Evolutionary conservation across 2,329 filamentous ascomycete species (phyloP).

Genomic region (Simplicillium sp.): DNA sequence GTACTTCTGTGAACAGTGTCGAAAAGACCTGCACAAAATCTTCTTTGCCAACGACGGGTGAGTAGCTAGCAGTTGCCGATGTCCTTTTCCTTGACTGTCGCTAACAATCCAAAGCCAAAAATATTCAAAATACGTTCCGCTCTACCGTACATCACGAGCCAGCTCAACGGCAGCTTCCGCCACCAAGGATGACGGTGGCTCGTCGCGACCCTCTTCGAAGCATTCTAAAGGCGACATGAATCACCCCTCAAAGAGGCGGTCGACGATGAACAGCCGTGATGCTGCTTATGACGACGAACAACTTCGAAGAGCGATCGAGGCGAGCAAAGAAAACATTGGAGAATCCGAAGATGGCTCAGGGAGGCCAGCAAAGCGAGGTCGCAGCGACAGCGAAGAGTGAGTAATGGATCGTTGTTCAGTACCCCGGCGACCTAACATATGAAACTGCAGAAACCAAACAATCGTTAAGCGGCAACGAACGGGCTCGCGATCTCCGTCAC

Average conservation of each 20-base stretch:
- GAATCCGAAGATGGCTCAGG: conserved; percentile 39
- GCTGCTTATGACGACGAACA: conserved; percentile 94
- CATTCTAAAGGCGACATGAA: conserved; percentile 20
- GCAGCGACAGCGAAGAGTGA: conserved; percentile 92
- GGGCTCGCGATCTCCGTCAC: conserved; percentile 61
- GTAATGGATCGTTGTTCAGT: conserved; percentile 26
- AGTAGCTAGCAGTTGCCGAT: conserved; percentile 23
- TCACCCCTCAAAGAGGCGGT: conserved; percentile 70
- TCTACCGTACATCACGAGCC: conserved; percentile 45
- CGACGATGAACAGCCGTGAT: conserved; percentile 94
- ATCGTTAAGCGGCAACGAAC: conserved; percentile 77
- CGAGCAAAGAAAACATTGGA: conserved; percentile 74
- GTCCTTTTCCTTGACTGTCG: conserved; percentile 5
- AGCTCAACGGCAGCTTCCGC: conserved; percentile 56
- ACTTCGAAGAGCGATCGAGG: conserved; percentile 80
- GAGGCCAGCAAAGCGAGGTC: conserved; percentile 68
- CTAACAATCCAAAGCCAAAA: conserved; percentile 45
- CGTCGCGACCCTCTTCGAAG: no score
- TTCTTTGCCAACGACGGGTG: conserved; percentile 77
- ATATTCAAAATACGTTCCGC: conserved; percentile 56
- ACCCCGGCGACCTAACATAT: conserved; percentile 5
- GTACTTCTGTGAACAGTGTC: conserved; percentile 95
- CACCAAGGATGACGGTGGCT: conserved; percentile 40
- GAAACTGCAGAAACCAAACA: conserved; percentile 51
- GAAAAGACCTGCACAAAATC: conserved; percentile 83